Conservation (phyloP, 1,284 basidiomycete genomes). For the Ceratobasidium sp. region DNA sequence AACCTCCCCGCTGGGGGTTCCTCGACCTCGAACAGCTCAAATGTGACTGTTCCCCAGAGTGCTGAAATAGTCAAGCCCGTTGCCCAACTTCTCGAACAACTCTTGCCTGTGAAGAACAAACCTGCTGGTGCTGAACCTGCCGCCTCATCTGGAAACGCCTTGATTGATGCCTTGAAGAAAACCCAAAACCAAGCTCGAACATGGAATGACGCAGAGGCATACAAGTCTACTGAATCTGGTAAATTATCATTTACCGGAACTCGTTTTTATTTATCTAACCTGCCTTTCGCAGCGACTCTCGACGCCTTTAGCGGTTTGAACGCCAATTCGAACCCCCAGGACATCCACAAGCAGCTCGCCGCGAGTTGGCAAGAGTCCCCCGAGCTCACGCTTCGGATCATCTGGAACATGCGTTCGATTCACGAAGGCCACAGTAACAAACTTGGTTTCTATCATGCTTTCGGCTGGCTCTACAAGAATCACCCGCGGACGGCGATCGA, state of each 20-base stretch:
- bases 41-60: slow-evolving; percentile 35
- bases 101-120: slow-evolving; percentile 26
- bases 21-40: neutral
- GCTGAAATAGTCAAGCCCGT: slow-evolving; percentile 27
- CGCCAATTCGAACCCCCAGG: slow-evolving; percentile 45
- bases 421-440: slow-evolving; percentile 67
- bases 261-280: neutral
- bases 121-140: slow-evolving; percentile 2
- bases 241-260: neutral
- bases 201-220: slow-evolving; percentile 39
- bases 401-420: slow-evolving; percentile 73
- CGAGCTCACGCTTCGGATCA: slow-evolving; percentile 66
- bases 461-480: slow-evolving; percentile 73
- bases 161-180: slow-evolving; percentile 35
- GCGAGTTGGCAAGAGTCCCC: slow-evolving; percentile 69
- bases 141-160: slow-evolving; percentile 12
- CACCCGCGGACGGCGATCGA: slow-evolving; percentile 73
- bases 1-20: slow-evolving; percentile 8
- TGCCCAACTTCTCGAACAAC: slow-evolving; percentile 42
- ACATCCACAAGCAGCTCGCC: slow-evolving; percentile 58
- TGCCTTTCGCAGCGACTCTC: slow-evolving; percentile 13
- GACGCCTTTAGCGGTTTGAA: slow-evolving; percentile 51
- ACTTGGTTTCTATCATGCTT: slow-evolving; percentile 70
- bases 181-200: slow-evolving; percentile 43
- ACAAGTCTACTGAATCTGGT: slow-evolving; percentile 35